Evolutionary conservation across 2,329 filamentous ascomycete genomes (phyloP), one percentile per base, ranked within the genome.

Genomic region (Neurospora crassa): DNA sequence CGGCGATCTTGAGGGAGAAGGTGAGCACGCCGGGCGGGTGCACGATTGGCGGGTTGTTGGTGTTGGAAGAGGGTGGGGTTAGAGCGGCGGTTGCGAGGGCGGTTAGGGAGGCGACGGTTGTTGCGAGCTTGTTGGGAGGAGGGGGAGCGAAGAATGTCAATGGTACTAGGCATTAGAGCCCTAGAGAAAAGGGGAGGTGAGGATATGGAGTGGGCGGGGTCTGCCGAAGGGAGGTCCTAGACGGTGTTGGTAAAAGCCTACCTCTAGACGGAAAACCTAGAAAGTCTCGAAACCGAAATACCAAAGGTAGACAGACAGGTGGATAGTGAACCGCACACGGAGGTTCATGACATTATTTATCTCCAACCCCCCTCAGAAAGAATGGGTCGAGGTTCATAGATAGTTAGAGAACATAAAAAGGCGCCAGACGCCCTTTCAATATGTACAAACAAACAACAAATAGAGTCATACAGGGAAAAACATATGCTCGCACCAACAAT

Each of bases 11-110:
- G 69, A 86, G 89, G 69, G 92, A 95, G 76, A 92, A 92, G 81
- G 90, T 93, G n/a, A 89, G 84, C 74, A 93, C 91, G 1, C 91
- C 92, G 0, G 92, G 91, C 5, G 92, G 92, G 1, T 94, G 91
- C 80, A 94, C 91, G 5, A 93, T 94, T 73, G 89, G 88, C 2
- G 92, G 92, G 0, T 80, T 94, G 69, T 79, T 93, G 76, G 89
- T 91, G 5, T 81, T 95, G 7, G 92, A 95, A 79, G 91, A 95
- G 77, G 90, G 90, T 11, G 83, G 85, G 10, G 87, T 93, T 8
- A 86, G 91, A 75, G 90, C 90, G 5, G 87, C 86, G 0, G 85
- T 94, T 20, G 85, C 90, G 1, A 87, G 87, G 76, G 91, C 91
- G 2, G 87, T 94, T 16, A 84, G 90, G 70, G 90, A 93, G 79